Conservation (phyloP, 805 yeast species). For the Clavispora santaluciae region DNA sequence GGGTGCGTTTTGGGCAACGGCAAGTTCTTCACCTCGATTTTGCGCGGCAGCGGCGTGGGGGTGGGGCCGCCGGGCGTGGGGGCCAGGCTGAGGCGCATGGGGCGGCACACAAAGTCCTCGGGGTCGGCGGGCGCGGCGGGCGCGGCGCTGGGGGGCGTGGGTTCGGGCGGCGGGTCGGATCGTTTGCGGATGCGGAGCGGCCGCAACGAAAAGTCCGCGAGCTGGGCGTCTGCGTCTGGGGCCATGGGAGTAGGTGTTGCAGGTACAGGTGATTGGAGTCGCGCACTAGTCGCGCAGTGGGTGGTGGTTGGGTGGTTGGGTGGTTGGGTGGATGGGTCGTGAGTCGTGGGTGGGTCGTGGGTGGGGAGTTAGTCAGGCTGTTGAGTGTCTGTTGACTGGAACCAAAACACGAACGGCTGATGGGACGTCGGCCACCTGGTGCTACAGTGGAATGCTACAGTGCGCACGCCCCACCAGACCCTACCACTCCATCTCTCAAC, state of each 20-base stretch:
- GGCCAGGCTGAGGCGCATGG: conserved; percentile 23
- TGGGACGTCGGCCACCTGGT: no score
- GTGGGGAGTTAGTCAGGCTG: no score
- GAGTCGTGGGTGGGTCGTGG: no score
- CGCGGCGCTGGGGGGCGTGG: not conserved
- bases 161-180: not conserved
- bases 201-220: conserved; percentile 8
- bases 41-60: conserved; percentile 9
- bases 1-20: conserved; percentile 20
- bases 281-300: no score
- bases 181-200: conserved; percentile 15
- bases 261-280: not conserved
- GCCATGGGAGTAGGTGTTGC: not conserved
- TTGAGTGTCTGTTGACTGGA: no score
- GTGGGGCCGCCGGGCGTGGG: conserved; percentile 2
- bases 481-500: no score
- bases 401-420: no score
- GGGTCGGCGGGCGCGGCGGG: not conserved
- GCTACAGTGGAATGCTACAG: no score
- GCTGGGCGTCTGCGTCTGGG: not conserved
- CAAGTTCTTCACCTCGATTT: conserved; percentile 32
- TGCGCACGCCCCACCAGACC: no score
- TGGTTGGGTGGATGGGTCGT: no score
- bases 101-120: conserved; percentile 34
- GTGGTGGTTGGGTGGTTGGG: no score